Evolutionary conservation across 805 yeast species (phyloP), one percentile per base, ranked within the genome.

Genomic region (Pichia pseudocactophila): DNA sequence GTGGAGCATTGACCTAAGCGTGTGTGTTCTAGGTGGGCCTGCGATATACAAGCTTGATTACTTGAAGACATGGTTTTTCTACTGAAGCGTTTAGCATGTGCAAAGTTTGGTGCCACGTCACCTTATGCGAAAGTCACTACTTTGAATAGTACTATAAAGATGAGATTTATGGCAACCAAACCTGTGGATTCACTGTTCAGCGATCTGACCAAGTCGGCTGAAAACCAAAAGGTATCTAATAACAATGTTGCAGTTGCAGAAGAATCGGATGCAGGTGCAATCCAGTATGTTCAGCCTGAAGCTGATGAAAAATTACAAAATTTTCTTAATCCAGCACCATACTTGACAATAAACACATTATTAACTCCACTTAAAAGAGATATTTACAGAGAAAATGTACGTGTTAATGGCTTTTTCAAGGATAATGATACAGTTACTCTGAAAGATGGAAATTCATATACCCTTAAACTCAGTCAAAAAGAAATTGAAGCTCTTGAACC

Each of bases 401-500:
- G 64, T 8, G 54, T 70, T 47, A 72, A 83, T 58, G 83, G 84
- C 37, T 81, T 80, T 54, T 89, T 73, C 70, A 80, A 78, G 53
- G 81, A 79, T 56, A 66, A 74, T 48, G 74, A 77, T 44, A 52
- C 69, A 13, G 68, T 83, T 12, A 63, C 63, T 25, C 61, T 64
- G 30, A 53, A 57, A 31, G 61, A 62, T 38, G 80, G 78, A 28
- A 65, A 68, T 41, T 49, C 56, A 31, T 57, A 52, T 43, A 72
- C 69, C 49, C 65, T 90, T 48, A 64, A 69, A 28, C 69, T 90
- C 40, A 66, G 76, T 4, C 65, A 66, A 32, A 71, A 73, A 42
- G 95, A 88, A 60, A 76, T 86, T 42, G 82, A 81, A 42, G 74
- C 80, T 2, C 69, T 90, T 46, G 96, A 88, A 62, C 97, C 97